Evolutionary conservation across 2,329 filamentous ascomycete genomes (phyloP), one percentile per base, ranked within the genome.

Genomic region (Epichloe glyceriae): DNA sequence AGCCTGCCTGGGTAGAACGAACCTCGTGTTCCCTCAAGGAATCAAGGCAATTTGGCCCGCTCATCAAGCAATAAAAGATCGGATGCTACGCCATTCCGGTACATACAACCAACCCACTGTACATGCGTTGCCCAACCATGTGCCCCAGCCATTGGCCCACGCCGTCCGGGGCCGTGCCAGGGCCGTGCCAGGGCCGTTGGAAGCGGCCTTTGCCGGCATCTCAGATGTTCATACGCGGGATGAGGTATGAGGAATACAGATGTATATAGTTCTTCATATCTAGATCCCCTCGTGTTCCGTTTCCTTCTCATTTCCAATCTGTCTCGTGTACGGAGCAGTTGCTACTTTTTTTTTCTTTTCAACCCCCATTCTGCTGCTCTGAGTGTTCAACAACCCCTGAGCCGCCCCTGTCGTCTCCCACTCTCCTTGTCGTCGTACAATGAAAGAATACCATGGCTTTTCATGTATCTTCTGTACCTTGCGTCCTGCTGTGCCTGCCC

Each of bases 391-490:
- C 48, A 54, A 48, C 49, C 43, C 49, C 34, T 47, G 45, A 43
- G 50, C 40, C 47, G 14, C 44, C 50, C 46, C 39, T 42, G 20
- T n/a, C 14, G 12, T 42, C n/a, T 15, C 51, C 52, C n/a, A 46
- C 52, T 53, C 58, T 62, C 63, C 59, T 57, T 62, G 62, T 67
- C 67, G 33, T 62, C 55, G 57, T 58, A 69, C 61, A 71, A 83
- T 83, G 80, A 78, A 79, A 82, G 79, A 82, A 70, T 83, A 83
- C 63, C 80, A 83, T 83, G 80, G 79, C 73, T 82, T 83, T 70
- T 83, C 79, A 73, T 82, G 79, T 69, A 60, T 30, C 53, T 47
- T 19, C 15, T 34, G 17, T 30, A 1, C 22, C 46, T 33, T 19
- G 4, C 10, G 34, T 19, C 30, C 19, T 12, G 12, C 26, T 41